Base-by-base conservation (phyloP, 2,329 filamentous ascomycete genomes). In the Apiospora kogelbergensis region DNA sequence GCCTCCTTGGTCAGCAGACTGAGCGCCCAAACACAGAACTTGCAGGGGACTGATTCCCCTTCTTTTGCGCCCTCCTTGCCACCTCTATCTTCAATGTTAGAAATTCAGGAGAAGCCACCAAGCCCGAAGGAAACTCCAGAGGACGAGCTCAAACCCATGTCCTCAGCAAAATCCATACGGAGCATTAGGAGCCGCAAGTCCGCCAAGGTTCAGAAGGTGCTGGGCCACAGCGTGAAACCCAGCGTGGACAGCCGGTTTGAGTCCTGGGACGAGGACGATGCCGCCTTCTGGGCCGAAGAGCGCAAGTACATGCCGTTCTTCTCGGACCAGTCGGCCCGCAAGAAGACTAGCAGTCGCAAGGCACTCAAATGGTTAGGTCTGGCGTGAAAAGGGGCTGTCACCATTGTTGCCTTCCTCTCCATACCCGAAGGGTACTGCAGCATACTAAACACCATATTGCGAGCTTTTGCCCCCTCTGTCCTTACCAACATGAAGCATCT, bases 341-440 rank as follows among this genome's bases (percentile, higher is more conserved):
- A 76, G 20, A 83, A 81, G 74, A 81, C 79, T 1, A 84, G 82
- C 68, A 85, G 80, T 65, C 80, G 82, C 9, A 88, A 88, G 75
- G 86, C 86, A 7, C 80, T 87, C 67, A 87, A 85, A 75, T 87
- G 86, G 74, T 78, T 88, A 1, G 85, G 85, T 0, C 76, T 87
- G 60, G 81, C 82, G 13, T 84, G 73, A 73, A 37, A 37, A 6
- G 6, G 26, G 17, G 15, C 44, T 41, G 7, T 64, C 44, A 46
- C 10, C 24, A 11, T 10, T 11, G 11, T 37, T 40, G 7, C 17
- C 22, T 11, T 37, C 20, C 30, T n/a, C 33, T n/a, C 30, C 30
- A 10, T 17, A 15, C 6, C 10, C 3, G 17, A 11, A 15, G 40
- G 30, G 37, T 20, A 10, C 30, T 26, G 30, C 20, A 20, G 17